These are phyloP conservation scores for Candida peoriensis DNA, from an alignment of 805 yeast genomes.

Conservation along the genomic window DNA sequence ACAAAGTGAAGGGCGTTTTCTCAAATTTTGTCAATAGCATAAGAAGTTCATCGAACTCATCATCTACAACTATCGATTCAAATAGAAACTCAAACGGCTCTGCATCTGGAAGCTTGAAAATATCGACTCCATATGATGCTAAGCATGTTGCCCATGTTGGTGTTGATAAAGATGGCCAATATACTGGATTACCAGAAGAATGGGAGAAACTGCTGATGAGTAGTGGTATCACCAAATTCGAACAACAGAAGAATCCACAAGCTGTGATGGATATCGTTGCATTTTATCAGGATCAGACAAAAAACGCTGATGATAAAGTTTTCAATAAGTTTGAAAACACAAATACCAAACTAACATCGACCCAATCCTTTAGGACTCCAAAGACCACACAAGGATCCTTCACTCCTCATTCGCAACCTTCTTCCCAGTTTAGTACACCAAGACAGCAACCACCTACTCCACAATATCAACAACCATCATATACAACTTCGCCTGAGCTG, in stretches of 20 bases:
- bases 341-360: constrained; percentile 22
- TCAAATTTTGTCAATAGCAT: constrained; percentile 40
- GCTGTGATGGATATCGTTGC: constrained; percentile 91
- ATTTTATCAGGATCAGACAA: constrained; percentile 64
- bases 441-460: constrained; percentile 25
- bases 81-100: constrained; percentile 12
- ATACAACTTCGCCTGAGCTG: constrained; percentile 7
- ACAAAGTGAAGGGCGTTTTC: constrained; percentile 54
- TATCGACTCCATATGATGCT: constrained; percentile 89
- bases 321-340: constrained; percentile 33
- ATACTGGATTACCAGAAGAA: constrained; percentile 87
- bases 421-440: constrained; percentile 20
- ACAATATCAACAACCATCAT: background rate
- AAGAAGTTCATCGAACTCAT: constrained; percentile 34
- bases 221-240: constrained; percentile 83
- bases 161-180: constrained; percentile 78
- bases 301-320: constrained; percentile 36
- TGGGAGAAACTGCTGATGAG: constrained; percentile 84
- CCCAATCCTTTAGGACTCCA: constrained; percentile 32
- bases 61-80: constrained; percentile 11
- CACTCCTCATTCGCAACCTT: constrained; percentile 20
- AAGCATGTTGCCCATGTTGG: constrained; percentile 94
- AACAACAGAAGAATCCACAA: constrained; percentile 87
- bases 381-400: constrained; percentile 16
- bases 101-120: constrained; percentile 35